These are phyloP conservation scores for Dipodascopsis tothii DNA, from an alignment of 805 yeast genomes.

Conservation along the genomic window DNA sequence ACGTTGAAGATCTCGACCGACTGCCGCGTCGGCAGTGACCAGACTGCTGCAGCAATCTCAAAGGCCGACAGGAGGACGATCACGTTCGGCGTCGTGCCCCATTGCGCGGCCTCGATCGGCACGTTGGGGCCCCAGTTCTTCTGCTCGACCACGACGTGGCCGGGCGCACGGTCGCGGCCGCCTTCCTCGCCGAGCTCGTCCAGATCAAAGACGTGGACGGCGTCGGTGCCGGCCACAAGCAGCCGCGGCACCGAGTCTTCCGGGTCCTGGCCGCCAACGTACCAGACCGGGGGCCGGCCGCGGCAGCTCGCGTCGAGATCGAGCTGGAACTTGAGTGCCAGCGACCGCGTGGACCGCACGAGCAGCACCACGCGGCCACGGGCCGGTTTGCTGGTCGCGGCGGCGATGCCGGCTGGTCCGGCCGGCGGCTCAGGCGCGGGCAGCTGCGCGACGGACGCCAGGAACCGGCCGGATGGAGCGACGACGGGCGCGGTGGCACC, in stretches of 20 bases:
- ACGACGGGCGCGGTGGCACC: neutral
- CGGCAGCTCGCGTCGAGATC: neutral
- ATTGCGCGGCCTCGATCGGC: conserved; percentile 11
- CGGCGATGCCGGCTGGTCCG: too few relatives aligned
- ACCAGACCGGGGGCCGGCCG: neutral
- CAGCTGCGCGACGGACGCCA: neutral
- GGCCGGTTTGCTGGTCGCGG: neutral
- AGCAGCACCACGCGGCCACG: neutral
- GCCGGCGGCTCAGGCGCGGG: too few relatives aligned
- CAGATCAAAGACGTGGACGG: neutral
- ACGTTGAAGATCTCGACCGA: conserved; percentile 12
- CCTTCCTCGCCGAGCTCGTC: neutral
- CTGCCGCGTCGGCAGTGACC: conserved; percentile 11
- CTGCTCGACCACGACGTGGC: conserved; percentile 1
- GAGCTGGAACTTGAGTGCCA: neutral
- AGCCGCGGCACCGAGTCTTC: neutral
- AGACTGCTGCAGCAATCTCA: conserved; percentile 16
- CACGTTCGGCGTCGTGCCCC: conserved; percentile 21
- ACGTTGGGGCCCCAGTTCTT: conserved; percentile 19
- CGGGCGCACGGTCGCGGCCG: neutral
- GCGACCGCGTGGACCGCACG: neutral
- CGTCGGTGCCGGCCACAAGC: neutral
- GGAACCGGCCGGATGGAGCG: neutral
- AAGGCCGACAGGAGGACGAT: conserved; percentile 17
- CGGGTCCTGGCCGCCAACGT: too few relatives aligned